Evolutionary conservation across 305 asterid species (phyloP).

Genomic region (Fraxinus floribunda): DNA sequence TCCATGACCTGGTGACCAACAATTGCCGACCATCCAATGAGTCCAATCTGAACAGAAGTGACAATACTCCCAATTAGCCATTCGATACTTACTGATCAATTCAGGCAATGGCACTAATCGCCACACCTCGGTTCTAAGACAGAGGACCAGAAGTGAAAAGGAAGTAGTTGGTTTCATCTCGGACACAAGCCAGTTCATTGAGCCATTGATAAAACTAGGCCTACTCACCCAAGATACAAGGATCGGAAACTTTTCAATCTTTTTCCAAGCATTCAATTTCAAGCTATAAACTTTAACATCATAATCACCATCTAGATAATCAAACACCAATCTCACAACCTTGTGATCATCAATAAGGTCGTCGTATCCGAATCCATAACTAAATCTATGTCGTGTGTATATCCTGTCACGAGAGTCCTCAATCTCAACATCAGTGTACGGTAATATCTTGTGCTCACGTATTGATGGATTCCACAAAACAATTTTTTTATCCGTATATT

Average conservation of each 20-base stretch:
- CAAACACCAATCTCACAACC: not conserved
- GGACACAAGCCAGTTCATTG: not conserved
- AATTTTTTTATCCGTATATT: not conserved
- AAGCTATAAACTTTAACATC: conserved; percentile 4
- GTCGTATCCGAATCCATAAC: conserved; percentile 12
- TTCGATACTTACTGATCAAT: not conserved
- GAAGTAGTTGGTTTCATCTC: not conserved
- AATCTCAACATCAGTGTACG: not conserved
- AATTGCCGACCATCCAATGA: not conserved
- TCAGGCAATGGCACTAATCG: not conserved
- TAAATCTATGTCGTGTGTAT: not conserved
- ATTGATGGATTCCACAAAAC: conserved; percentile 1
- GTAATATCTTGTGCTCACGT: not conserved
- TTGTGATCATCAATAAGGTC: not conserved
- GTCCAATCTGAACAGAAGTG: not conserved
- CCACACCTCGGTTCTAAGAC: not conserved
- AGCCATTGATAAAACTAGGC: not conserved
- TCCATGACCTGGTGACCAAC: not conserved
- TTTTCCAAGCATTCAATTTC: conserved; percentile 14
- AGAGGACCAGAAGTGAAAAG: not conserved
- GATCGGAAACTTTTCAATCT: not conserved
- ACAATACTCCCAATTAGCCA: not conserved
- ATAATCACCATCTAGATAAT: not conserved
- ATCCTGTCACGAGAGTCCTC: not conserved
- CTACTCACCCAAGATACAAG: not conserved